Evolutionary conservation across 192 early-diverging fungal species (phyloP), one percentile per base, ranked within the genome.

Genomic region (Glomus cerebriforme): DNA sequence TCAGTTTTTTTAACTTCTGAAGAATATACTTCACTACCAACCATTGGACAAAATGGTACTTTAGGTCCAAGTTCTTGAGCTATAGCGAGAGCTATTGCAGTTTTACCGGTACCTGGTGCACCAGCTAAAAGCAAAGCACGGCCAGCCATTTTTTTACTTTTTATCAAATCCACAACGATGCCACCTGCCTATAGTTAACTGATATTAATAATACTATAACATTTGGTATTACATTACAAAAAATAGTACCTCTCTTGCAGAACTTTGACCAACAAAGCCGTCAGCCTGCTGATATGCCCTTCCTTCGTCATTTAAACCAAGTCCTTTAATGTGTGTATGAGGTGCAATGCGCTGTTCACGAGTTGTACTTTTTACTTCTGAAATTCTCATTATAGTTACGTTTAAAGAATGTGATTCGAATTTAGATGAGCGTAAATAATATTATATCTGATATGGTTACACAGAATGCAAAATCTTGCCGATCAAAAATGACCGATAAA

Each of bases 41-140:
- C 96, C 95, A 98, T 98, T 54, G 97, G 98, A 78, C 97, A 97
- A 84, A 99, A 99, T 27, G 98, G 98, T n/a, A 99, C 98, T 78
- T 98, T 96, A 58, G 95, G 90, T 3, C 98, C 98, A 59, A 99
- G 91, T 80, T 99, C 98, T 83, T 98, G 97, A 37, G 97, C 92
- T 75, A 98, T 91, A 0, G 98, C 96, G 60, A 98, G 91, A 0
- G 98, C 98, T 70, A 99, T 91, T 3, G 98, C 98, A 0, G 97
- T 99, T 87, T 99, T 99, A 74, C 98, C 98, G 15, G 97, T 98
- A 68, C 97, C 97, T 27, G 98, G 96, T 12, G 96, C 96, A 35
- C 98, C 98, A 37, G 98, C 95, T 59, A 99, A 91, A 31, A 99
- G 84, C 10, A 98, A 88, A 4, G 96, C 98, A 32, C 96, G 90